These are phyloP conservation scores for Ochetophila trinervis DNA, from an alignment of 306 rosid species.

Conservation along the genomic window DNA sequence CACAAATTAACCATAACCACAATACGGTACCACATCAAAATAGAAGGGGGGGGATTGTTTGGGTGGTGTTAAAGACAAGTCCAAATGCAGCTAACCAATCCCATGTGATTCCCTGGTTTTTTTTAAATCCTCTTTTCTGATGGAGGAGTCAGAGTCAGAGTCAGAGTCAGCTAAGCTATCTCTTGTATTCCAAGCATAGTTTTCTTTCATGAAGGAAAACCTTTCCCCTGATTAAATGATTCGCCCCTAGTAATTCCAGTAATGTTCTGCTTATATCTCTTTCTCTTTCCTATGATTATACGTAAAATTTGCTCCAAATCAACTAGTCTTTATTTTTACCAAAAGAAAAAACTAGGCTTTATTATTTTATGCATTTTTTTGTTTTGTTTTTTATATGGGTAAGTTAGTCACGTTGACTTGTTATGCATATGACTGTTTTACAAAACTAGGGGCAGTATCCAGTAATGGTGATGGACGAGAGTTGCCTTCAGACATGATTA, in stretches of 20 bases:
- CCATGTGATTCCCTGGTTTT: constrained; percentile 21
- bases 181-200: constrained; percentile 14
- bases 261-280: not conserved
- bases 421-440: not conserved
- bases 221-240: constrained; percentile 3
- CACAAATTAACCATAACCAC: constrained; percentile 7
- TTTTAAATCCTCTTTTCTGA: not conserved
- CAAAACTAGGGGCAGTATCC: constrained; percentile 55
- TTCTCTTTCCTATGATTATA: not conserved
- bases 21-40: not conserved
- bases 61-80: constrained; percentile 10
- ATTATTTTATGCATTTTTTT: constrained; percentile 9
- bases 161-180: not conserved
- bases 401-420: not conserved
- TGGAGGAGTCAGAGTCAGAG: no score
- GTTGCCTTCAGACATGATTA: constrained; percentile 11
- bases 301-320: constrained; percentile 8
- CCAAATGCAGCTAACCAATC: constrained; percentile 20
- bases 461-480: not conserved
- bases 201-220: constrained; percentile 24
- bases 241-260: constrained; percentile 9
- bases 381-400: not conserved
- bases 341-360: no score
- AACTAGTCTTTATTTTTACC: constrained; percentile 10
- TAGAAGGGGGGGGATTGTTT: not conserved